These are phyloP conservation scores for Flaveria trinervia DNA, from an alignment of 129 eudicot species.

Conservation along the genomic window DNA sequence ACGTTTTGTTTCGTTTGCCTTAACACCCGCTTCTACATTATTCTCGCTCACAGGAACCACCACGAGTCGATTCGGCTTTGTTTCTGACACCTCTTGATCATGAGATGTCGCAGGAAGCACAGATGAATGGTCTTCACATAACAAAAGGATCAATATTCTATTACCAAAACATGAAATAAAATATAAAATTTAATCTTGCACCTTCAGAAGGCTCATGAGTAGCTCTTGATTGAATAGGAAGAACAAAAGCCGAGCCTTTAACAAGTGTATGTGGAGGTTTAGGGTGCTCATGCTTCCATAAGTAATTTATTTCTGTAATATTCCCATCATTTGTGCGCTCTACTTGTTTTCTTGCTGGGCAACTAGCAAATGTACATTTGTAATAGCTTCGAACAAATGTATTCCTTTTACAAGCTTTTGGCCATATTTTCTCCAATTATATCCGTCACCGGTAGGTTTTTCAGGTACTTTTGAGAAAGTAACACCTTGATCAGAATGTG, in stretches of 20 bases:
- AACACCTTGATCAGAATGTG: constrained; percentile 53
- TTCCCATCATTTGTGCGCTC: constrained; percentile 81
- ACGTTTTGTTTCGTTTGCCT: constrained; percentile 40
- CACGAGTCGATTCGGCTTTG: constrained; percentile 35
- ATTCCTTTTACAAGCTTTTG: constrained; percentile 79
- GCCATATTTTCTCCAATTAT: constrained; percentile 92
- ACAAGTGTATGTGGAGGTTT: constrained; percentile 56
- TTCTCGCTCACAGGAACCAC: constrained; percentile 28
- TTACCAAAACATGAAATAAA: constrained; percentile 12
- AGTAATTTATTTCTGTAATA: constrained; percentile 64
- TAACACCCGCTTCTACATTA: constrained; percentile 33
- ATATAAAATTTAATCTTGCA: constrained; percentile 25
- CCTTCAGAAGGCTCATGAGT: constrained; percentile 56
- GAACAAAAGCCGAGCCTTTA: constrained; percentile 39
- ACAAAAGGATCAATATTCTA: constrained; percentile 9
- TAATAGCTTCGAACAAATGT: constrained; percentile 80
- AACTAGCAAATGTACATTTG: constrained; percentile 69
- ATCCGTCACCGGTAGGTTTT: constrained; percentile 77
- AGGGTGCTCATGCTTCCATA: constrained; percentile 79
- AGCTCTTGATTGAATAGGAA: constrained; percentile 46
- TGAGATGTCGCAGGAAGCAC: constrained; percentile 39
- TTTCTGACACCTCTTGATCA: constrained; percentile 45
- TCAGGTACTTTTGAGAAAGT: constrained; percentile 55
- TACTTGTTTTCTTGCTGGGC: constrained; percentile 83
- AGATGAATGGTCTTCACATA: constrained; percentile 47